phyloP scores from a whole-genome alignment of 2,329 filamentous ascomycete species.

The Fusarium chaquense region DNA sequence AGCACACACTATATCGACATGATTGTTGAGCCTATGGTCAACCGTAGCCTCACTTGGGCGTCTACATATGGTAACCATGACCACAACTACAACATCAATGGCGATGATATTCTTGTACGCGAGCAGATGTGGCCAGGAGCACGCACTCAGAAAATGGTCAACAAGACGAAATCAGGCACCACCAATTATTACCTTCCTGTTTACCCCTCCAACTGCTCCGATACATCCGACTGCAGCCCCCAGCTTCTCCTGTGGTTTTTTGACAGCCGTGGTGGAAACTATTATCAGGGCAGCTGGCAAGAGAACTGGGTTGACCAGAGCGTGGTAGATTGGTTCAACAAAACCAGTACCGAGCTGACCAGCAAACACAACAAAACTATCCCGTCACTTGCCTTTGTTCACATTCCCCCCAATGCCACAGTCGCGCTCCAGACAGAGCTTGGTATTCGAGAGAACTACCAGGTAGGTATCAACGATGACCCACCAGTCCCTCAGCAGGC shows the following conservation, averaged over 20 bases:
- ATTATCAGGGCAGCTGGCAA: constrained; percentile 56
- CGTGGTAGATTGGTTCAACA: constrained; percentile 61
- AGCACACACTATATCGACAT: constrained; percentile 68
- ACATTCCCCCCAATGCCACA: constrained; percentile 61
- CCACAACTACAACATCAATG: constrained; percentile 68
- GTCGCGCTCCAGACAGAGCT: constrained; percentile 53
- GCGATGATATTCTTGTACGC: constrained; percentile 56
- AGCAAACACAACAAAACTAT: constrained; percentile 52
- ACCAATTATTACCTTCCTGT: constrained; percentile 64
- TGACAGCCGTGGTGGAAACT: constrained; percentile 70
- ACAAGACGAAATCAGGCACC: constrained; percentile 52
- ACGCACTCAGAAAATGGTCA: constrained; percentile 57
- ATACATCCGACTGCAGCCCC: constrained; percentile 50
- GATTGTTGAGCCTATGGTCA: constrained; percentile 68
- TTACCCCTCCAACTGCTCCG: constrained; percentile 53
- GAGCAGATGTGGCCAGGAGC: constrained; percentile 56
- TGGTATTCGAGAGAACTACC: constrained; percentile 52
- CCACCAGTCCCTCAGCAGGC: constrained; percentile 57
- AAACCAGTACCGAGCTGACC: constrained; percentile 44
- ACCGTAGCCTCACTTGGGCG: constrained; percentile 69
- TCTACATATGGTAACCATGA: constrained; percentile 81
- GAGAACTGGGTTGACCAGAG: constrained; percentile 59
- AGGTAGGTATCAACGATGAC: constrained; percentile 63
- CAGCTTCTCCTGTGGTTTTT: constrained; percentile 77
- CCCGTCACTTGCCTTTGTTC: constrained; percentile 62